Evolutionary conservation across 2,329 filamentous ascomycete genomes (phyloP).

Genomic region (Exophiala lecanii-corni): DNA sequence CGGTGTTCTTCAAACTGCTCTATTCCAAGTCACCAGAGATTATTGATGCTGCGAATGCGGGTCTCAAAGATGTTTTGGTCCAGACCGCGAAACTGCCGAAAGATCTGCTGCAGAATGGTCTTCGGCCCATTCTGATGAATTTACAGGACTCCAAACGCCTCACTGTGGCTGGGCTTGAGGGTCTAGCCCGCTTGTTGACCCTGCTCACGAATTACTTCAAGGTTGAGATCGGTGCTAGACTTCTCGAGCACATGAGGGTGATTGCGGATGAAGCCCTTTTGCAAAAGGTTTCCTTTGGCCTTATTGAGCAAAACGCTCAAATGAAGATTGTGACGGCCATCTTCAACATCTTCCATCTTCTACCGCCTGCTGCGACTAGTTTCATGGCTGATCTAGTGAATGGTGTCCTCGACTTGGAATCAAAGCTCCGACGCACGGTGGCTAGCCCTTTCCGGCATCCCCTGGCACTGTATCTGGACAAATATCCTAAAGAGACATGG

Average conservation of each 20-base stretch:
- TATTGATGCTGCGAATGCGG: constrained; percentile 88
- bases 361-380: constrained; percentile 80
- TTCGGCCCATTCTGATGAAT: constrained; percentile 93
- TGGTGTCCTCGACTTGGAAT: constrained; percentile 83
- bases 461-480: constrained; percentile 87
- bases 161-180: constrained; percentile 83
- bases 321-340: constrained; percentile 96
- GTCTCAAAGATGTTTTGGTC: constrained; percentile 78
- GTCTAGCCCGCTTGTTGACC: constrained; percentile 80
- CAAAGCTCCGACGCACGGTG: constrained; percentile 76
- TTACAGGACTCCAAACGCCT: constrained; percentile 89
- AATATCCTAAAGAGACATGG: constrained; percentile 87
- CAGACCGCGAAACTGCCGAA: constrained; percentile 91
- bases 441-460: constrained; percentile 88
- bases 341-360: constrained; percentile 93
- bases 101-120: constrained; percentile 86
- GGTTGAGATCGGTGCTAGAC: constrained; percentile 86
- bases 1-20: constrained; percentile 95
- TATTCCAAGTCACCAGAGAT: constrained; percentile 91
- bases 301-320: constrained; percentile 84
- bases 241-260: constrained; percentile 90
- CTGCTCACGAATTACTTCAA: constrained; percentile 98
- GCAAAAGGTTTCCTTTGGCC: constrained; percentile 88
- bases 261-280: constrained; percentile 76
- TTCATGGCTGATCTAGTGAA: constrained; percentile 91